Evolutionary conservation across 345 rosid genomes (phyloP).

Genomic region (Populus euphratica): DNA sequence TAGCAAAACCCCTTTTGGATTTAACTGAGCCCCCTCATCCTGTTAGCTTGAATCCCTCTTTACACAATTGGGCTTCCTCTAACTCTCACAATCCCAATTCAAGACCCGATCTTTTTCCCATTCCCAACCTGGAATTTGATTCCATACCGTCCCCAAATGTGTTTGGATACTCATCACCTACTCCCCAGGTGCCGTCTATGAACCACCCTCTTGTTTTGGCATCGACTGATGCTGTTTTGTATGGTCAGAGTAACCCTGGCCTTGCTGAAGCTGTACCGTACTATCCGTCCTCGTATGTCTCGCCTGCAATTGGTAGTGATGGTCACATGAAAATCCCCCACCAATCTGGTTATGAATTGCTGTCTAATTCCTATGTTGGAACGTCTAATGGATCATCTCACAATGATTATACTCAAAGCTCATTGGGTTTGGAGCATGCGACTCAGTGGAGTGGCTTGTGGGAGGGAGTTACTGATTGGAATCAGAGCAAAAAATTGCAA

Average conservation of each 20-base stretch:
- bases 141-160: slow-evolving; percentile 15
- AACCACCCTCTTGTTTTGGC: slow-evolving; percentile 19
- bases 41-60: slow-evolving; percentile 19
- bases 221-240: slow-evolving; percentile 23
- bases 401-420: slow-evolving; percentile 27
- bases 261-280: slow-evolving; percentile 36
- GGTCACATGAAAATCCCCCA: slow-evolving; percentile 9
- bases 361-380: slow-evolving; percentile 20
- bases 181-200: slow-evolving; percentile 16
- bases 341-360: slow-evolving; percentile 24
- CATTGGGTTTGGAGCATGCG: slow-evolving; percentile 18
- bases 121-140: slow-evolving; percentile 12
- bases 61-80: slow-evolving; percentile 25
- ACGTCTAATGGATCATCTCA: slow-evolving; percentile 15
- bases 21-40: slow-evolving; percentile 32
- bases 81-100: slow-evolving; percentile 14
- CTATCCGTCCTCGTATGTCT: slow-evolving; percentile 35
- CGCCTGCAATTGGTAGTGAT: slow-evolving; percentile 12
- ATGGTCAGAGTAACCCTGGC: slow-evolving; percentile 17
- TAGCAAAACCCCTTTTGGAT: slow-evolving; percentile 30
- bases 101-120: slow-evolving; percentile 10
- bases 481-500: slow-evolving; percentile 18
- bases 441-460: slow-evolving; percentile 32
- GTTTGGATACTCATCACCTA: slow-evolving; percentile 24
- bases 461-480: slow-evolving; percentile 31